Percentiles rank a stretch among this genome's conserved stretches.
Evolutionary conservation across 208 protist species (phyloP).

Genomic region (Acanthamoeba lenticulata): DNA sequence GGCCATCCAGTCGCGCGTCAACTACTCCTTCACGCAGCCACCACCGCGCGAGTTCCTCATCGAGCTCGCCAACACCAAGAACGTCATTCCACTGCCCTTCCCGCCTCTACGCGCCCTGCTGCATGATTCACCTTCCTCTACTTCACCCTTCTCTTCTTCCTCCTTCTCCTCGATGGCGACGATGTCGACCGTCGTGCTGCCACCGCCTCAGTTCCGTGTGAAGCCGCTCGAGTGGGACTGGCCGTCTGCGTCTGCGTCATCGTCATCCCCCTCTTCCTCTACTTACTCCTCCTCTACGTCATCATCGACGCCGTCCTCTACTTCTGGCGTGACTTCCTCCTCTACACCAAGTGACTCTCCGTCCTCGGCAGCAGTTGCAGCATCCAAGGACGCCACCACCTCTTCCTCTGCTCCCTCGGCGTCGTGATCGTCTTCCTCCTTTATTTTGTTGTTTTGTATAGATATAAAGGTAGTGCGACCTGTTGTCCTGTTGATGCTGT

Average conservation of each 20-base stretch:
- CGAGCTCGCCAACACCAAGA: slow-evolving; percentile 66
- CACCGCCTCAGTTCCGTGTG: slow-evolving; percentile 35
- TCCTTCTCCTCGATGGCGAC: background rate
- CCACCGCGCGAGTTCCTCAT: slow-evolving; percentile 65
- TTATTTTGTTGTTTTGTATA: no score
- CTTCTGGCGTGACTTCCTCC: no score
- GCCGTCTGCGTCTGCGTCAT: background rate
- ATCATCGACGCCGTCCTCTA: no score
- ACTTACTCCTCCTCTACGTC: background rate
- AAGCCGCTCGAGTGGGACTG: slow-evolving; percentile 26
- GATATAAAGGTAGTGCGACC: no score
- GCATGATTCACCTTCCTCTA: background rate
- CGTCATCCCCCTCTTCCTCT: no score
- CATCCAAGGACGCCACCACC: no score
- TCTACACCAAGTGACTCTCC: no score
- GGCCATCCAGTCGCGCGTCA: slow-evolving; percentile 70
- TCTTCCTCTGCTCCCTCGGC: no score
- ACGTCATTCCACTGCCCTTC: slow-evolving; percentile 50
- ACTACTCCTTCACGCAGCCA: slow-evolving; percentile 71
- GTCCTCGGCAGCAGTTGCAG: no score
- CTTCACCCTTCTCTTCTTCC: background rate
- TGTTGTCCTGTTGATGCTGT: no score
- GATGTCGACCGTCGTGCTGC: slow-evolving; percentile 33
- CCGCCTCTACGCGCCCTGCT: background rate
- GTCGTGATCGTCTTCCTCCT: no score